Percentiles rank a stretch among this genome's conserved stretches.
phyloP scores from a whole-genome alignment of 257 asterid genomes.

The Fraxinus quadrangulata region DNA sequence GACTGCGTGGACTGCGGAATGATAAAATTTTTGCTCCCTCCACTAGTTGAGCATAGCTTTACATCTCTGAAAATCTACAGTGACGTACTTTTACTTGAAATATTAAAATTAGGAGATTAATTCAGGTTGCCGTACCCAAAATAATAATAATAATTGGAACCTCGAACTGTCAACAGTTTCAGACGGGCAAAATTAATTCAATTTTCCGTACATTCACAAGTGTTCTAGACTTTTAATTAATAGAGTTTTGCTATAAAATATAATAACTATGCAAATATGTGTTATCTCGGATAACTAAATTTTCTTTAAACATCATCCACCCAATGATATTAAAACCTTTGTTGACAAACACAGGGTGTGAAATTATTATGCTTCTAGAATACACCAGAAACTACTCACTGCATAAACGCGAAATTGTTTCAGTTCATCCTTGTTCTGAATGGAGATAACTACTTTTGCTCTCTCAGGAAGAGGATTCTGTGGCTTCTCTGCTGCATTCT shows the following conservation, averaged over 20 bases:
- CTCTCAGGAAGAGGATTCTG: conserved; percentile 47
- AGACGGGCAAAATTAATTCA: background rate
- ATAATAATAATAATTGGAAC: too few species aligned
- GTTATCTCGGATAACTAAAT: background rate
- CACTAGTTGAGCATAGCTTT: background rate
- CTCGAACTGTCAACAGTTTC: background rate
- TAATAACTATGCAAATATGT: too few species aligned
- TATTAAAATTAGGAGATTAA: background rate
- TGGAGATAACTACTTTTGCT: conserved; percentile 57
- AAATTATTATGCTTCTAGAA: conserved; percentile 6
- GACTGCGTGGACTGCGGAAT: background rate
- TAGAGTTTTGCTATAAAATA: background rate
- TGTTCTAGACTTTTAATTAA: background rate
- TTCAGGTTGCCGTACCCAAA: background rate
- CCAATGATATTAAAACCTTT: background rate
- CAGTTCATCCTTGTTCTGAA: conserved; percentile 62
- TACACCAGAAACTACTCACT: conserved; percentile 40
- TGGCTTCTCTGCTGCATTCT: conserved; percentile 33
- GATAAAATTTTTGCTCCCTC: background rate
- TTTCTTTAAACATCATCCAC: background rate
- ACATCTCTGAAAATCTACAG: background rate
- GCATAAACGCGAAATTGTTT: conserved; percentile 58
- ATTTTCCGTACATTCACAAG: background rate
- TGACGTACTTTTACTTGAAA: background rate
- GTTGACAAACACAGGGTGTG: background rate